A percentile compares a stretch with the other conserved stretches of the same genome.
Conservation (phyloP, 2,329 filamentous ascomycete species). For the Davidsoniella australis region DNA sequence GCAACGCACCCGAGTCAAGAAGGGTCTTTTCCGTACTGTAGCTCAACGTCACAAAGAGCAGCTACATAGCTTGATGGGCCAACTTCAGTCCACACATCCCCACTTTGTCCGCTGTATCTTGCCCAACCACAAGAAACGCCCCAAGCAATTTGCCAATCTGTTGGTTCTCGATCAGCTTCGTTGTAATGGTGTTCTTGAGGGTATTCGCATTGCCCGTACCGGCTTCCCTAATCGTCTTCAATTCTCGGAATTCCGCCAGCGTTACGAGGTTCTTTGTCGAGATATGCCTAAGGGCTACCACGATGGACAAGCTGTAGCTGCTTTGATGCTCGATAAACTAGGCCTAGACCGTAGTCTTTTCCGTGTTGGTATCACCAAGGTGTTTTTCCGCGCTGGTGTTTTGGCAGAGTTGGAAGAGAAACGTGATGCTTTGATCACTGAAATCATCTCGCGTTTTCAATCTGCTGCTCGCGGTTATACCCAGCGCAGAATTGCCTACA, state of each 20-base stretch:
- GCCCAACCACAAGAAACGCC: conserved; percentile 92
- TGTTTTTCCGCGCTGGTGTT: conserved; percentile 94
- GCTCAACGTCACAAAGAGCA: conserved; percentile 97
- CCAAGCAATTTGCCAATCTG: conserved; percentile 79
- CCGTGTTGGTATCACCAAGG: conserved; percentile 87
- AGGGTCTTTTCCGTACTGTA: conserved; percentile 89
- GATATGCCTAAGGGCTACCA: conserved; percentile 81
- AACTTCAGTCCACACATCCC: conserved; percentile 89
- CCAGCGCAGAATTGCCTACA: conserved; percentile 75
- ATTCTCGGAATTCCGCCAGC: conserved; percentile 85
- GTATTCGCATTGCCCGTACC: conserved; percentile 89
- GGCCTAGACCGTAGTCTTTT: conserved; percentile 73
- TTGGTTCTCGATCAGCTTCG: conserved; percentile 95
- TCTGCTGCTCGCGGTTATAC: conserved; percentile 80
- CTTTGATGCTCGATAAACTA: conserved; percentile 77
- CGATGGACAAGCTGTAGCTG: conserved; percentile 73
- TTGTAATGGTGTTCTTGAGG: conserved; percentile 97
- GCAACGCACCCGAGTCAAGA: conserved; percentile 72
- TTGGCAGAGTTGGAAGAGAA: conserved; percentile 94
- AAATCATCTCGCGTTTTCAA: conserved; percentile 89
- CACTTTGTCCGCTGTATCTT: conserved; percentile 97
- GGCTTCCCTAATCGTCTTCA: conserved; percentile 88
- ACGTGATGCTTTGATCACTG: conserved; percentile 76
- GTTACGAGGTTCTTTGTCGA: conserved; percentile 85
- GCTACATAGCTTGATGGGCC: conserved; percentile 85